phyloP scores from a whole-genome alignment of 495 filamentous ascomycete species.

The Platismatia glauca region DNA sequence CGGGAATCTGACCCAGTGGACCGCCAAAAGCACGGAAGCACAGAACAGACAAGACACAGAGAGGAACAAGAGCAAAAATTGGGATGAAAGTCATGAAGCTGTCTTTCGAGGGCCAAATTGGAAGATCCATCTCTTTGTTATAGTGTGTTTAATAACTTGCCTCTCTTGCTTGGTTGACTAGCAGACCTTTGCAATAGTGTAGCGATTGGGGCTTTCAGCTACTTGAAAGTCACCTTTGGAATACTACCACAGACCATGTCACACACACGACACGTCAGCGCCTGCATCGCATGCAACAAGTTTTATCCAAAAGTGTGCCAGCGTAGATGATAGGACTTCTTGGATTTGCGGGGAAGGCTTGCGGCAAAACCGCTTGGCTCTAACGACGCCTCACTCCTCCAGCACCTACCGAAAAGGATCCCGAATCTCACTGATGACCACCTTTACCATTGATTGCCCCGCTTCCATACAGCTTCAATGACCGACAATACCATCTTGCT shows the following conservation, averaged over 20 bases:
- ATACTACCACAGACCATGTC: too few species aligned
- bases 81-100: not conserved
- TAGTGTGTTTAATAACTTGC: too few species aligned
- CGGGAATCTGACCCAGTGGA: constrained; percentile 28
- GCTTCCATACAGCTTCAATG: not conserved
- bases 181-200: not conserved
- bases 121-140: constrained; percentile 1
- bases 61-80: constrained; percentile 7
- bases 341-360: not conserved
- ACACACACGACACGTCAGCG: not conserved
- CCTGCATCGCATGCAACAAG: too few species aligned
- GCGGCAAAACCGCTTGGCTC: not conserved
- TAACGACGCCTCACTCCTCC: too few species aligned
- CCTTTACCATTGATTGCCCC: not conserved
- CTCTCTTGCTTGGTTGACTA: not conserved
- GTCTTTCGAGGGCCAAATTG: not conserved
- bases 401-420: not conserved
- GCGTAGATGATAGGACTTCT: not conserved
- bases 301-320: not conserved
- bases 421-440: not conserved
- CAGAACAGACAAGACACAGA: constrained; percentile 8
- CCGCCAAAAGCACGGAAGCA: constrained; percentile 27
- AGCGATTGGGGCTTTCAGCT: too few species aligned
- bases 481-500: not conserved
- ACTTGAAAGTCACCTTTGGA: too few species aligned